Percentiles rank a stretch among this genome's conserved stretches.
Evolutionary conservation across 2,329 filamentous ascomycete species (phyloP).

Genomic region (Ceratocystis harringtonii): DNA sequence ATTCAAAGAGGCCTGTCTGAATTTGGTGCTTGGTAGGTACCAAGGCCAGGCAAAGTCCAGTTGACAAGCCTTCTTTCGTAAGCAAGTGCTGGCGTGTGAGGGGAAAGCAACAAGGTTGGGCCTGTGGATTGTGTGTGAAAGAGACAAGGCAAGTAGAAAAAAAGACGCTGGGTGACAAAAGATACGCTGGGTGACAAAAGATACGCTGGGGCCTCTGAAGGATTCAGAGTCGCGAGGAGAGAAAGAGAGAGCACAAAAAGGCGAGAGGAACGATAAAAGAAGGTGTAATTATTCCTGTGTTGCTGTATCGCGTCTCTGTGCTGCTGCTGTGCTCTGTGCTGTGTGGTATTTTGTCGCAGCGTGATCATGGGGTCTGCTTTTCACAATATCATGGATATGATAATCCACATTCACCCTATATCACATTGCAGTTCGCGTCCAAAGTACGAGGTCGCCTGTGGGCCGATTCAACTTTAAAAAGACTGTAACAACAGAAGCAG

Average conservation of each 20-base stretch:
- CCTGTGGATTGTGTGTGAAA: not conserved
- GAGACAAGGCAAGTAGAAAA: not conserved
- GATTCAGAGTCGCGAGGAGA: not conserved
- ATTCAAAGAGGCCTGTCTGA: not conserved
- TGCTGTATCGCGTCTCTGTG: not conserved
- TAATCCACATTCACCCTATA: not conserved
- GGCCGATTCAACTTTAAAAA: not conserved
- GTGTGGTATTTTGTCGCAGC: not conserved
- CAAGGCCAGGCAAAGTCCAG: not conserved
- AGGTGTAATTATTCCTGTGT: not conserved
- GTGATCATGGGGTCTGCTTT: not conserved
- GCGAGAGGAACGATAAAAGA: constrained; percentile 1
- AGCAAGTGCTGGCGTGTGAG: not conserved
- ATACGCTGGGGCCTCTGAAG: constrained; percentile 3
- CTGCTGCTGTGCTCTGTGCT: not conserved
- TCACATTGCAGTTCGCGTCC: not conserved
- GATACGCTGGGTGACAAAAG: not conserved
- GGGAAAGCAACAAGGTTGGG: not conserved
- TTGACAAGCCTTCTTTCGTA: not conserved
- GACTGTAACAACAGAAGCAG: not conserved
- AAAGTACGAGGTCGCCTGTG: not conserved
- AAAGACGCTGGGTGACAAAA: not conserved
- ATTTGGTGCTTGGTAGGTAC: not conserved
- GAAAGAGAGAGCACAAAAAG: not conserved
- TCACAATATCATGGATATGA: not conserved